phyloP scores from a whole-genome alignment of 345 rosid genomes.

The Eucalyptus fibrosa region DNA sequence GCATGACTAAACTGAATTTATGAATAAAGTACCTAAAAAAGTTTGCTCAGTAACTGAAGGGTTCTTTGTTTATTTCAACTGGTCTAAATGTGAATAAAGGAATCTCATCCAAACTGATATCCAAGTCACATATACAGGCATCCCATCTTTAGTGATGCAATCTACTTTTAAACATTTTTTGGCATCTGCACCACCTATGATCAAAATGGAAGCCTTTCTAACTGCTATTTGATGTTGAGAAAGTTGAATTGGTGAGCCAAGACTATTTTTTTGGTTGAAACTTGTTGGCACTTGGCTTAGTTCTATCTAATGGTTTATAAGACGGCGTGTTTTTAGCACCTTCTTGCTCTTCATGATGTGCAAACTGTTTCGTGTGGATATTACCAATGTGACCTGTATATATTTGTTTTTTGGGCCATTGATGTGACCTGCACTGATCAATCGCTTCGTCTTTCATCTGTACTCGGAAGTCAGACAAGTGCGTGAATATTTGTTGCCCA shows the following conservation, averaged over 20 bases:
- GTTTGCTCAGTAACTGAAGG: not conserved
- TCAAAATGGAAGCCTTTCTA: not conserved
- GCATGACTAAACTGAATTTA: not conserved
- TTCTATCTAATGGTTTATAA: not conserved
- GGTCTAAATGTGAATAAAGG: not conserved
- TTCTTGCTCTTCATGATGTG: not conserved
- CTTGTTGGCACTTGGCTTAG: not conserved
- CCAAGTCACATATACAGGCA: not conserved
- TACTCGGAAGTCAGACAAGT: not conserved
- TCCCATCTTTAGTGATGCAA: not conserved
- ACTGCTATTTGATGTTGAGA: not conserved
- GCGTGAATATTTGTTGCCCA: not conserved
- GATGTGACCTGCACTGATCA: not conserved
- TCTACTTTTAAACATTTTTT: not conserved
- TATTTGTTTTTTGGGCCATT: not conserved
- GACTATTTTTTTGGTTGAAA: not conserved
- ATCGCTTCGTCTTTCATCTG: not conserved
- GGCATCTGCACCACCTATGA: not conserved
- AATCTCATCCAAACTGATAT: not conserved
- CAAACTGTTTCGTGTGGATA: not conserved
- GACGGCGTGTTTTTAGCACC: not conserved
- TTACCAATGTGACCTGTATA: not conserved
- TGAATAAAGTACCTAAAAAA: not conserved
- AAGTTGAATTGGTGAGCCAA: not conserved
- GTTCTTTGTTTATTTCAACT: not conserved